phyloP scores from a whole-genome alignment of 2,329 filamentous ascomycete species.

The Onygenales sp. region DNA sequence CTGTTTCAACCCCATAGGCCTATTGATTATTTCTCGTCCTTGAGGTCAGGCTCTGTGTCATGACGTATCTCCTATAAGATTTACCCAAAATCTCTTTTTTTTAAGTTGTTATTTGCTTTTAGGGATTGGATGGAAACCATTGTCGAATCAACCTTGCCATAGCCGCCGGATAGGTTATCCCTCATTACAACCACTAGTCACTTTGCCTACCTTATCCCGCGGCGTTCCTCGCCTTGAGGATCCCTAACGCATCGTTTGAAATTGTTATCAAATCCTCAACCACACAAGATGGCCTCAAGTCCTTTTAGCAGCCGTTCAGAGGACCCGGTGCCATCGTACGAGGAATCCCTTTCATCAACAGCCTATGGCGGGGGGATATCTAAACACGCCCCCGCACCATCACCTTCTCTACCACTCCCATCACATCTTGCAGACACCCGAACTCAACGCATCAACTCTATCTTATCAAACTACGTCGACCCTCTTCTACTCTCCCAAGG shows the following conservation, averaged over 20 bases:
- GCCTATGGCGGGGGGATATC: conserved; percentile 9
- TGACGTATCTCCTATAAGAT: no score
- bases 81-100: no score
- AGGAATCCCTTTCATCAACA: conserved; percentile 18
- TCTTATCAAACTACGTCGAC: conserved; percentile 31
- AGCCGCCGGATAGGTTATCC: not conserved
- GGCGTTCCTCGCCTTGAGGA: not conserved
- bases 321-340: conserved; percentile 25
- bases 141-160: conserved; percentile 1
- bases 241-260: not conserved
- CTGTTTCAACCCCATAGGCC: no score
- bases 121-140: not conserved
- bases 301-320: conserved; percentile 8
- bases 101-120: not conserved
- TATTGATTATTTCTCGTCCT: no score
- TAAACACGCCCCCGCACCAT: conserved; percentile 19
- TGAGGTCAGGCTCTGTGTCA: no score
- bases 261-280: not conserved
- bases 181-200: no score
- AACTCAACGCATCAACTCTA: conserved; percentile 28
- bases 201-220: not conserved
- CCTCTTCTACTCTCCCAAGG: conserved; percentile 32
- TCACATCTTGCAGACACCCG: conserved; percentile 29
- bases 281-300: not conserved
- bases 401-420: conserved; percentile 10